Evolutionary conservation across 2,329 filamentous ascomycete species (phyloP).

Genomic region (Pestalotiopsis sp.): DNA sequence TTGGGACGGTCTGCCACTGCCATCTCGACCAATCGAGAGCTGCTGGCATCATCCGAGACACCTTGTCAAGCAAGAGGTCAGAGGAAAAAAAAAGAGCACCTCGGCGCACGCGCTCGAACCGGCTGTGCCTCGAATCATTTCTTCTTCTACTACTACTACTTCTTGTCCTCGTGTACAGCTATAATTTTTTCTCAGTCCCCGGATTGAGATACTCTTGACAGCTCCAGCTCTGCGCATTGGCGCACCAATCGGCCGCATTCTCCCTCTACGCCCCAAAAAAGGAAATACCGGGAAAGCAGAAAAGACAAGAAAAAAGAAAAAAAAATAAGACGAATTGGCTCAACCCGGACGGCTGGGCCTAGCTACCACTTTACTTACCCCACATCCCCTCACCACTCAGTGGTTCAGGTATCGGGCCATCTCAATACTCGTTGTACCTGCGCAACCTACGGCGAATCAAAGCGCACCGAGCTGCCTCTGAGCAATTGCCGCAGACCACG

Average conservation of each 20-base stretch:
- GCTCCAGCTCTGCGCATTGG: too few species aligned
- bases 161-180: too few species aligned
- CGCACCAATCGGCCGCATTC: too few species aligned
- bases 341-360: background rate
- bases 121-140: too few species aligned
- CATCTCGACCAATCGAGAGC: background rate
- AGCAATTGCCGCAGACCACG: background rate
- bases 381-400: constrained; percentile 9
- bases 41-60: background rate
- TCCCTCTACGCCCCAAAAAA: too few species aligned
- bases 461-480: background rate
- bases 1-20: background rate
- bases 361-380: constrained; percentile 7
- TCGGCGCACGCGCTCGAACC: too few species aligned
- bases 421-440: background rate
- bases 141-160: too few species aligned
- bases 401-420: constrained; percentile 4
- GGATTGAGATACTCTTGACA: too few species aligned
- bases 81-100: too few species aligned
- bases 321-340: background rate
- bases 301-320: background rate
- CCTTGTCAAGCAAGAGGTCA: too few species aligned
- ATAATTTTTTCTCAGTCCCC: too few species aligned
- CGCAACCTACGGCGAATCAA: constrained; percentile 4
- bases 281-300: background rate